Base-by-base conservation (phyloP, 768 basidiomycete species). In the Neoboletus subvelutipes region DNA sequence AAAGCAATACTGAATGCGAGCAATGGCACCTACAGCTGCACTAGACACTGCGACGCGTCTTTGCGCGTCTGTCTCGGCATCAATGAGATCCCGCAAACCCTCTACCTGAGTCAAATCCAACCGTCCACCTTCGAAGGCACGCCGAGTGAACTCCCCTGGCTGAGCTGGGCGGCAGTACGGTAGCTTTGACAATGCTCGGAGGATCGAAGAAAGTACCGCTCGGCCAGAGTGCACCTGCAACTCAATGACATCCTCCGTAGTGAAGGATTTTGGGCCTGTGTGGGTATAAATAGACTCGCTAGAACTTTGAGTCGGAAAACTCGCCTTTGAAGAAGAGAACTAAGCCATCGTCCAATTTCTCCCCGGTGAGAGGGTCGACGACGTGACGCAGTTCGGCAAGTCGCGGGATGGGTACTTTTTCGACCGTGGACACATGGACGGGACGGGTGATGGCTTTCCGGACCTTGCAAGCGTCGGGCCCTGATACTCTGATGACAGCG, bases 91-190 rank as follows among this genome's bases (percentile, higher is more conserved):
- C 56, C 86, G 83, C 54, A 96, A 69, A 6, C 92, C 94, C 67
- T 96, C 94, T 1, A 92, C 92, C 72, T 95, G 88, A 0, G 92
- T 93, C 54, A 96, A 73, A 66, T 94, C 93, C 52, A 96, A 75
- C 42, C 91, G 80, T 0, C 94, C 94, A 20, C 83, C 86, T 28
- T 86, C 75, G 60, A 92, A 91, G 0, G 93, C 92, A 43, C 90
- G 85, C 28, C 87, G 80, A 15, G 94, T 94, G 65, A 96, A 96
- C 72, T 96, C 94, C 29, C 94, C 94, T 2, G 87, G 83, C 64
- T 88, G 86, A 2, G 94, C 94, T 7, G 87, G 87, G 4, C 94
- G 84, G 50, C 85, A 84, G 54, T 75, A 81, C 0, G 86, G 83
- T 10, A 93, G 55, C 18, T 70, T 71, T 12, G 85, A 80, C 2